phyloP scores from a whole-genome alignment of 495 filamentous ascomycete species.

The Niebla homalea region DNA sequence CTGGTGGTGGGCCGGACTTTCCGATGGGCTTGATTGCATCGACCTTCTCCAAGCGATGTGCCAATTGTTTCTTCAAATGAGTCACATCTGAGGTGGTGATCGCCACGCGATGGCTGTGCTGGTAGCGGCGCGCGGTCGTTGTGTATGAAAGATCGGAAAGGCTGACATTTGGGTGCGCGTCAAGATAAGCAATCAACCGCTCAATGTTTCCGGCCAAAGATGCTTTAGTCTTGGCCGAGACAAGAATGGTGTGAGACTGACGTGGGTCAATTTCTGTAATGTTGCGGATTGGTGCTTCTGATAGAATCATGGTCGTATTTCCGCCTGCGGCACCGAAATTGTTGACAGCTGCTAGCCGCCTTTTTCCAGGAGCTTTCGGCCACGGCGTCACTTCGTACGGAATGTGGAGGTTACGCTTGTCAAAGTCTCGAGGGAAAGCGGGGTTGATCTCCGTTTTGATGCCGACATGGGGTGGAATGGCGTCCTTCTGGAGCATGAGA shows the following conservation, averaged over 20 bases:
- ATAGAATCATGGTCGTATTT: conserved; percentile 24
- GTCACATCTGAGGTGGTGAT: conserved; percentile 4
- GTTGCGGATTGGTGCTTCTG: conserved; percentile 21
- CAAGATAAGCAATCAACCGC: conserved; percentile 21
- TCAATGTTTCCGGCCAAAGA: conserved; percentile 27
- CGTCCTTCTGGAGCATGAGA: conserved; percentile 25
- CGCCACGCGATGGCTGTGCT: conserved; percentile 29
- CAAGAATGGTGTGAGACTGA: conserved; percentile 16
- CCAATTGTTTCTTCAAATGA: conserved; percentile 4
- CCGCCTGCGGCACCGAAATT: conserved; percentile 25
- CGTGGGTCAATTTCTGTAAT: conserved; percentile 18
- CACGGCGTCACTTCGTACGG: conserved; percentile 11
- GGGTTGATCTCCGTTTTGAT: conserved; percentile 18
- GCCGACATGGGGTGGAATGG: conserved; percentile 24
- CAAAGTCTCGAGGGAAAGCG: conserved; percentile 12
- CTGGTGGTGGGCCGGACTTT: conserved; percentile 10
- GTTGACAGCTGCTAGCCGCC: conserved; percentile 22
- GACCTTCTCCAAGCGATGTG: background rate
- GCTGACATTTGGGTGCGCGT: conserved; percentile 16
- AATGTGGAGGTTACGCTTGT: conserved; percentile 17
- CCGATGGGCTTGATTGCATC: conserved; percentile 1
- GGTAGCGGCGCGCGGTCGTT: conserved; percentile 24
- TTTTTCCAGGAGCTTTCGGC: conserved; percentile 12
- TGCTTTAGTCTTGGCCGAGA: conserved; percentile 25
- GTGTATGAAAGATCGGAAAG: conserved; percentile 30